Evolutionary conservation across 1,284 basidiomycete genomes (phyloP).

Genomic region (Pisolithus thermaeus): DNA sequence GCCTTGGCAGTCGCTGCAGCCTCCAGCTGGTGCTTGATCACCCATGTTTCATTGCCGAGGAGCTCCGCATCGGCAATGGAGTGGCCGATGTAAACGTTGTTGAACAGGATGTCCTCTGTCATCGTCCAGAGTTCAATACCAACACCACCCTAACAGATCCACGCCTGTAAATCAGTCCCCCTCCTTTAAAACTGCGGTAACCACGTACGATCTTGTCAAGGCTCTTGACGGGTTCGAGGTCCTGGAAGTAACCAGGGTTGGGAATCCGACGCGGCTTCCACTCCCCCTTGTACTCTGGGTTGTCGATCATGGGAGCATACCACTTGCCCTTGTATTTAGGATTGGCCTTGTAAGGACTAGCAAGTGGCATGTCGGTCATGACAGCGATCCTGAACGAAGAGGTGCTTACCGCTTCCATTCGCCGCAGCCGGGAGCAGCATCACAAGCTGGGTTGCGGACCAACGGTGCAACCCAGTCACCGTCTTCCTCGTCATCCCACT

Average conservation of each 20-base stretch:
- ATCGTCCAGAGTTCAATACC: conserved; percentile 99
- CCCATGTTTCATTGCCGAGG: conserved; percentile 80
- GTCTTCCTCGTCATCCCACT: conserved; percentile 99
- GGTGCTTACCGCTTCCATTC: conserved; percentile 70
- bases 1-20: conserved; percentile 43
- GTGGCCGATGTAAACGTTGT: conserved; percentile 93
- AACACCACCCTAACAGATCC: conserved; percentile 64
- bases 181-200: not conserved
- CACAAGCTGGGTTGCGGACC: conserved; percentile 86
- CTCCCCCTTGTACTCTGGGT: conserved; percentile 95
- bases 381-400: not conserved
- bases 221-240: conserved; percentile 76
- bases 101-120: conserved; percentile 95
- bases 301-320: conserved; percentile 90
- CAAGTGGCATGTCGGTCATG: conserved; percentile 10
- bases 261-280: conserved; percentile 91
- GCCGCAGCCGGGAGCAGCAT: conserved; percentile 89
- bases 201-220: conserved; percentile 74
- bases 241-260: conserved; percentile 93
- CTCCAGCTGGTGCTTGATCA: conserved; percentile 75
- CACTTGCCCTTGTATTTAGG: conserved; percentile 95
- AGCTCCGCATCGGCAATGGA: conserved; percentile 77
- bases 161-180: conserved; percentile 4
- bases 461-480: conserved; percentile 96
- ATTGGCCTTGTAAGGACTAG: conserved; percentile 82